Conservation (phyloP, 441 rosid species). For the Monsonia emarginata region DNA sequence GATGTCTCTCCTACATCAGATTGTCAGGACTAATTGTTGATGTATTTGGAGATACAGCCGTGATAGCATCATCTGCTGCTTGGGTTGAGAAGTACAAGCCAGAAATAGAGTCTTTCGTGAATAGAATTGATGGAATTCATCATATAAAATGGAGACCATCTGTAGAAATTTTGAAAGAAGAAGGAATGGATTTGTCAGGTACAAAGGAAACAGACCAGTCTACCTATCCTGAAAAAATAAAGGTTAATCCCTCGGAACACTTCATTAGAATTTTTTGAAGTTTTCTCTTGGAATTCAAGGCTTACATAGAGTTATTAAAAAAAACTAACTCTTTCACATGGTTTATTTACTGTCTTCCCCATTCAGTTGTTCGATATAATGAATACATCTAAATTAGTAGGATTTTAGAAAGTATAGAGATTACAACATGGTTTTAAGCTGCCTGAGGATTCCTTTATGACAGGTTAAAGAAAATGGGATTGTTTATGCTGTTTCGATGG, state of each 20-base stretch:
- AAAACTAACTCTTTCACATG: background rate
- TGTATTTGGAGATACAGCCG: conserved; percentile 78
- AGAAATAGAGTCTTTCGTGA: conserved; percentile 46
- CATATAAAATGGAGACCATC: conserved; percentile 81
- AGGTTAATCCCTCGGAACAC: conserved; percentile 32
- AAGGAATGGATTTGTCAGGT: conserved; percentile 51
- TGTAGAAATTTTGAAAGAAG: conserved; percentile 72
- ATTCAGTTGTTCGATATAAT: background rate
- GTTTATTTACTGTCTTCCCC: background rate
- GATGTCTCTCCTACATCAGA: conserved; percentile 27
- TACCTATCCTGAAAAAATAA: conserved; percentile 41
- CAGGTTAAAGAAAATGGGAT: conserved; percentile 75
- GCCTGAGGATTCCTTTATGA: conserved; percentile 5
- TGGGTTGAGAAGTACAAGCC: conserved; percentile 78
- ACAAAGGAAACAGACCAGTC: conserved; percentile 36
- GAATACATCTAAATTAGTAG: background rate
- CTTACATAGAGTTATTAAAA: background rate
- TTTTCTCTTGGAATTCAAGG: background rate
- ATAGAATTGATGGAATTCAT: conserved; percentile 42
- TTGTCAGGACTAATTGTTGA: conserved; percentile 79
- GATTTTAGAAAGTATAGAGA: background rate
- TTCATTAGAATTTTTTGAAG: background rate
- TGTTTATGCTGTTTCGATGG: conserved; percentile 49
- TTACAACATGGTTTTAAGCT: conserved; percentile 1
- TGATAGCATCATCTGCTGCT: conserved; percentile 85